phyloP scores from a whole-genome alignment of 495 filamentous ascomycete species.

The Cryomyces antarcticus region DNA sequence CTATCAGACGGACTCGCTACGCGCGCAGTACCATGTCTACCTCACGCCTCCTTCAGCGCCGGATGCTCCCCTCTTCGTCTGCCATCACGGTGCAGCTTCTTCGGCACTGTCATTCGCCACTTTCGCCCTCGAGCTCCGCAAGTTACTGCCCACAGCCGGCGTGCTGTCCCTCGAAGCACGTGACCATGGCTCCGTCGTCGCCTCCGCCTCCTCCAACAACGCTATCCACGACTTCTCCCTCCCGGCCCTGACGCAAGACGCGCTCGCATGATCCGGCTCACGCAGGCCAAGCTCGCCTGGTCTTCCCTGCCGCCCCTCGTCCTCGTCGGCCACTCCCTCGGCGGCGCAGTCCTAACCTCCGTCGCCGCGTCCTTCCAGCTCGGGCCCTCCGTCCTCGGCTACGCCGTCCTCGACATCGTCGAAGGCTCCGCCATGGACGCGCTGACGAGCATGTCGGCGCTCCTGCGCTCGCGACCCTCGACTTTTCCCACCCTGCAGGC shows the following conservation, averaged over 20 bases:
- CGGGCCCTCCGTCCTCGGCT: slow-evolving; percentile 53
- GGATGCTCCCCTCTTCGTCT: slow-evolving; percentile 62
- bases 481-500: slow-evolving; percentile 53
- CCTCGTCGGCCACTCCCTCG: slow-evolving; percentile 84
- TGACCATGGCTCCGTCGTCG: slow-evolving; percentile 60
- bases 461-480: slow-evolving; percentile 64
- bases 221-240: slow-evolving; percentile 12
- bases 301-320: slow-evolving; percentile 48
- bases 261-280: slow-evolving; percentile 46
- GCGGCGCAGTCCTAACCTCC: slow-evolving; percentile 85
- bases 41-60: slow-evolving; percentile 40
- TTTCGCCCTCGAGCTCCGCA: slow-evolving; percentile 55
- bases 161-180: slow-evolving; percentile 70
- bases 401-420: slow-evolving; percentile 86
- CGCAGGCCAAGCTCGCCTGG: slow-evolving; percentile 48
- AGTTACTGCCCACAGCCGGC: slow-evolving; percentile 59
- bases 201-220: slow-evolving; percentile 16
- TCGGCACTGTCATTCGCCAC: slow-evolving; percentile 75
- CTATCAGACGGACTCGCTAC: slow-evolving; percentile 16
- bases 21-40: slow-evolving; percentile 69
- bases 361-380: slow-evolving; percentile 46
- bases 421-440: slow-evolving; percentile 83
- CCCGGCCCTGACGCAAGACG: slow-evolving; percentile 49
- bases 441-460: slow-evolving; percentile 83
- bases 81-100: slow-evolving; percentile 79